These are phyloP conservation scores for Penicillium ochrochloron DNA, from an alignment of 495 filamentous ascomycete genomes.

Conservation along the genomic window DNA sequence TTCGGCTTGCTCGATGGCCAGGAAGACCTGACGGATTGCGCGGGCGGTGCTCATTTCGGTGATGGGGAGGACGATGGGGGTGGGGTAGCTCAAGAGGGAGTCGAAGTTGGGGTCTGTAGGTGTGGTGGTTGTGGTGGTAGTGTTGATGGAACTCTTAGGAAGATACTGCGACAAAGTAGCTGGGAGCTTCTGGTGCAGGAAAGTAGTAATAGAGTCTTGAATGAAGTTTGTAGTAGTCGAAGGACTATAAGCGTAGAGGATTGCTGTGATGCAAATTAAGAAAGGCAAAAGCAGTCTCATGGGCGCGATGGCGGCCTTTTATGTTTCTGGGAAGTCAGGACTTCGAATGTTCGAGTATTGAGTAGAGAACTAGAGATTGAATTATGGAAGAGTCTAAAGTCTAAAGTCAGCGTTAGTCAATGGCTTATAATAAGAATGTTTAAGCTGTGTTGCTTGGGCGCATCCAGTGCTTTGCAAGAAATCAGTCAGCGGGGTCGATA, in stretches of 20 bases:
- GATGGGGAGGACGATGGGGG: constrained; percentile 26
- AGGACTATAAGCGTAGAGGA: constrained; percentile 36
- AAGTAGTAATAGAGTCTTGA: constrained; percentile 23
- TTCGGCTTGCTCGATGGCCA: constrained; percentile 85
- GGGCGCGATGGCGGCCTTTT: constrained; percentile 36
- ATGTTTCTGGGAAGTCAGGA: constrained; percentile 25
- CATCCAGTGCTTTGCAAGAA: constrained; percentile 34
- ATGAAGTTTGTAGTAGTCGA: constrained; percentile 18
- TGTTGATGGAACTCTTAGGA: constrained; percentile 7
- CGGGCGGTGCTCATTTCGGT: constrained; percentile 71
- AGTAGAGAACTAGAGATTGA: constrained; percentile 8
- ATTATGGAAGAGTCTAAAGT: constrained; percentile 3
- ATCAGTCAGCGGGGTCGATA: constrained; percentile 30
- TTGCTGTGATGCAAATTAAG: constrained; percentile 51
- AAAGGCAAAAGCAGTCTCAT: constrained; percentile 51
- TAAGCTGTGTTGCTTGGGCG: no score
- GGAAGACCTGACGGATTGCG: constrained; percentile 78
- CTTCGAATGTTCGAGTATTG: constrained; percentile 29
- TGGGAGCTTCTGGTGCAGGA: constrained; percentile 26
- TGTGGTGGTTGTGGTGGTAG: constrained; percentile 14
- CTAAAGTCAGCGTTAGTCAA: constrained; percentile 37
- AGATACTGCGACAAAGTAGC: constrained; percentile 24
- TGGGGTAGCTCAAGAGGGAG: constrained; percentile 7
- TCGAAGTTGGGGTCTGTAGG: not conserved
- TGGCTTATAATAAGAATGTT: constrained; percentile 17